phyloP scores from a whole-genome alignment of 805 yeast species.

The Priceomyces fermenticarens region DNA sequence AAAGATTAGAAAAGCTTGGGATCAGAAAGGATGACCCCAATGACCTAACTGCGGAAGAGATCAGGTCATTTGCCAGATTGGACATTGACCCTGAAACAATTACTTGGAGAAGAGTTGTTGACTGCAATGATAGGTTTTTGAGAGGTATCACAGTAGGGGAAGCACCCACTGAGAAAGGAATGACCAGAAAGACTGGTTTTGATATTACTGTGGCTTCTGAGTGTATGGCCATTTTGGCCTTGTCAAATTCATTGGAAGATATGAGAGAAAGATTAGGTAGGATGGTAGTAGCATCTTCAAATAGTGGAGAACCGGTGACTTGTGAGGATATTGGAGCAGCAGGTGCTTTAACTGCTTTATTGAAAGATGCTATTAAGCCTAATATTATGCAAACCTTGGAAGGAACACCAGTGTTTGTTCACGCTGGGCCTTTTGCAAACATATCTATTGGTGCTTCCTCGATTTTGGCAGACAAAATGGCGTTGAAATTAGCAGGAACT shows the following conservation, averaged over 20 bases:
- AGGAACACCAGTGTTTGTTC: constrained; percentile 84
- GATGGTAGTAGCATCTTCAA: constrained; percentile 71
- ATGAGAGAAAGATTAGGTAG: constrained; percentile 72
- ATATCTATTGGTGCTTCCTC: constrained; percentile 86
- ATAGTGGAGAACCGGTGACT: constrained; percentile 69
- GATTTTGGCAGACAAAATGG: constrained; percentile 76
- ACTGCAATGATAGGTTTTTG: constrained; percentile 76
- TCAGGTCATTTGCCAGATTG: constrained; percentile 59
- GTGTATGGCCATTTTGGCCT: constrained; percentile 80
- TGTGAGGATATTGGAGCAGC: constrained; percentile 85
- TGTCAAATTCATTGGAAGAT: constrained; percentile 66
- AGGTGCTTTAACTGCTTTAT: constrained; percentile 78
- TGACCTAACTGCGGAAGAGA: constrained; percentile 68
- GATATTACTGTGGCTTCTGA: constrained; percentile 86
- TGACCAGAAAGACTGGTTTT: constrained; percentile 70
- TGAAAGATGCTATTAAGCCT: constrained; percentile 82
- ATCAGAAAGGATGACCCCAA: constrained; percentile 70
- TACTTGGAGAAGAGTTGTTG: constrained; percentile 82
- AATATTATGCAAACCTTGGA: constrained; percentile 85
- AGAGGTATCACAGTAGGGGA: constrained; percentile 78
- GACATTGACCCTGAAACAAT: constrained; percentile 77
- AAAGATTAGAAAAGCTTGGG: constrained; percentile 65
- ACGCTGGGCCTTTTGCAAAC: constrained; percentile 88
- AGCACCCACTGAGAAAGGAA: constrained; percentile 78
- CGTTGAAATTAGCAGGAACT: constrained; percentile 75